phyloP scores from a whole-genome alignment of 1,284 basidiomycete species.

The Termitomyces sp. region DNA sequence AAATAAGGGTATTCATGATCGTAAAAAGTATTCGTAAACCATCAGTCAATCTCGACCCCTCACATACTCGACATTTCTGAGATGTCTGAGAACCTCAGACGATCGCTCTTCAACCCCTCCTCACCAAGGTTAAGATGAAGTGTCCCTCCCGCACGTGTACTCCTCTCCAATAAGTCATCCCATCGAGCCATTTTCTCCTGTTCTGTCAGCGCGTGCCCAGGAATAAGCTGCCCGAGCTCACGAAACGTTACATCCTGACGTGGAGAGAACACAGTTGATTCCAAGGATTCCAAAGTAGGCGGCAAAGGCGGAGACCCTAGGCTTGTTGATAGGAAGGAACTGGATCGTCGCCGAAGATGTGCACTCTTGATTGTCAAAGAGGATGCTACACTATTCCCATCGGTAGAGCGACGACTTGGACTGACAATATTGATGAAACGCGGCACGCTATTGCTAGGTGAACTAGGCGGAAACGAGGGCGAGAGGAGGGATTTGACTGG shows the following conservation, averaged over 20 bases:
- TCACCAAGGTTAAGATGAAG: constrained; percentile 41
- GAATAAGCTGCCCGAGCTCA: constrained; percentile 36
- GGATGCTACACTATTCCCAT: constrained; percentile 18
- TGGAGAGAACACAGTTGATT: constrained; percentile 2
- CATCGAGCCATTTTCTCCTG: constrained; percentile 66
- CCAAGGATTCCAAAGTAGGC: not conserved
- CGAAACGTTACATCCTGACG: constrained; percentile 42
- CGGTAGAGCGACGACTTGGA: constrained; percentile 18
- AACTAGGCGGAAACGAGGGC: not conserved
- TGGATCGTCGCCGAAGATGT: constrained; percentile 16
- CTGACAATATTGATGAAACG: not conserved
- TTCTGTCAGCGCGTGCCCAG: constrained; percentile 40
- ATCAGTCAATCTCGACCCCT: no score
- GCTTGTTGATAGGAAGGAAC: constrained; percentile 14
- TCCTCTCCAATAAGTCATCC: constrained; percentile 61
- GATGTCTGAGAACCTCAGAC: constrained; percentile 17
- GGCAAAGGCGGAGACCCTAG: constrained; percentile 5
- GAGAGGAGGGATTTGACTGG: not conserved
- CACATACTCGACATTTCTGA: constrained; percentile 5
- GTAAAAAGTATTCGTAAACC: no score
- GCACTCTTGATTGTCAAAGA: constrained; percentile 10
- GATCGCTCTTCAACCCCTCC: constrained; percentile 16
- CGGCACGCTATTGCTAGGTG: not conserved
- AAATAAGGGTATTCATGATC: no score
- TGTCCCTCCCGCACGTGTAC: constrained; percentile 64